Base-by-base conservation (phyloP, 2,329 filamentous ascomycete genomes). In the Dactylellina haptotyla region DNA sequence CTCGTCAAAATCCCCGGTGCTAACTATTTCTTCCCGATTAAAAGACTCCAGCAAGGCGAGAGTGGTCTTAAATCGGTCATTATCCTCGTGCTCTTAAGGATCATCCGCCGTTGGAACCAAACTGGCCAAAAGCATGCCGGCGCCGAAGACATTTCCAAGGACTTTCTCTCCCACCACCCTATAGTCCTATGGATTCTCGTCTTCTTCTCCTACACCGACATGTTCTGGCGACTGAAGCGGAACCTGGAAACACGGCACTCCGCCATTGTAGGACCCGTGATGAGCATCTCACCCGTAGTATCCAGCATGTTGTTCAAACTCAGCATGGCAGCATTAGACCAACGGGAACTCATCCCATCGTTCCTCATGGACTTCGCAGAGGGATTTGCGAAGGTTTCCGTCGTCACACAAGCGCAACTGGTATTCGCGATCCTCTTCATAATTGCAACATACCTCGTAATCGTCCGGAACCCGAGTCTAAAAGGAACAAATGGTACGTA, bases 91-190 rank as follows among this genome's bases (percentile, higher is more conserved):
- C 81, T 87, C 5, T 85, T 91, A 59, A 87, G 93, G 34, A 77
- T 96, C 1, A 83, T 88, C 37, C 84, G 92, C 45, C 86, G 90
- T 64, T 99, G 94, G 94, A 98, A 98, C 79, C 95, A 98, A 80
- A 98, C 95, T 0, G 95, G 95, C 3, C 94, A 98, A 79, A 99
- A 99, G 80, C 93, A 92, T 77, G 90, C 95, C 0, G 93, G 93
- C n/a, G 90, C 89, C 39, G 88, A 92, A 25, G 95, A 98, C 78
- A 91, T 98, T 48, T 90, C 91, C 75, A 91, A 90, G 70, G 83
- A 81, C 3, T 90, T 92, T 78, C 83, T 96, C 61, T 82, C 85
- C 14, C 82, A 85, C 0, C 85, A 91, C 65, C 88, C 88, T 1
- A 80, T 83, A 26, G 79, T 90, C 0, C 86, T 99, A 2, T 99